These are phyloP conservation scores for Chrysanthemum seticuspe DNA, from an alignment of 129 eudicot species.

Conservation along the genomic window DNA sequence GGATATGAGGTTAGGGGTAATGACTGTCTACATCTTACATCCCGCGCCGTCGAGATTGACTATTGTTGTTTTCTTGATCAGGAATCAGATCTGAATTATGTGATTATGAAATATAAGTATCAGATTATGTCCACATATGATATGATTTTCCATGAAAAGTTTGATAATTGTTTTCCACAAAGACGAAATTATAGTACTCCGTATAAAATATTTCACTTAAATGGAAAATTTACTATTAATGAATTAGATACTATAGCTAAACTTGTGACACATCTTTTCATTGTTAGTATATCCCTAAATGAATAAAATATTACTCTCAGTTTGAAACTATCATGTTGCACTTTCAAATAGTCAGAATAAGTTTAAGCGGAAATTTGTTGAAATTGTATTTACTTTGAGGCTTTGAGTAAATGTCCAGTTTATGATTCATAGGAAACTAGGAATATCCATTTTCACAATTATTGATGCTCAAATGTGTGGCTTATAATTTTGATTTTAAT, in stretches of 20 bases:
- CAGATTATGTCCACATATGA: neutral
- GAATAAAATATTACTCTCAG: constrained; percentile 3
- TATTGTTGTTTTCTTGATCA: neutral
- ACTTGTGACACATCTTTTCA: neutral
- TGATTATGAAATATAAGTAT: neutral
- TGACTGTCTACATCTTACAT: too few species aligned
- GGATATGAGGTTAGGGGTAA: too few species aligned
- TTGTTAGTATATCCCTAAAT: neutral
- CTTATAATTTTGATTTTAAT: neutral
- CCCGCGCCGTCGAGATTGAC: too few species aligned
- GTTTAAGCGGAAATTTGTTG: neutral
- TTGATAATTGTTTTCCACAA: neutral
- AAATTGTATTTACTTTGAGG: too few species aligned
- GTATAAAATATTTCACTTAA: too few species aligned
- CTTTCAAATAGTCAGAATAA: neutral
- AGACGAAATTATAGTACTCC: neutral
- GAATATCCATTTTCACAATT: neutral
- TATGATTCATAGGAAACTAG: too few species aligned
- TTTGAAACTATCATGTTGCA: too few species aligned
- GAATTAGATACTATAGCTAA: neutral
- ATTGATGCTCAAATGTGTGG: neutral
- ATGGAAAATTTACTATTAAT: neutral
- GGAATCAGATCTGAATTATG: constrained; percentile 18
- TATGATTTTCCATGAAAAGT: constrained; percentile 11
- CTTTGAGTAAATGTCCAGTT: neutral